Base-by-base conservation (phyloP, 1,284 basidiomycete genomes). In the Naganishia cerealis region DNA sequence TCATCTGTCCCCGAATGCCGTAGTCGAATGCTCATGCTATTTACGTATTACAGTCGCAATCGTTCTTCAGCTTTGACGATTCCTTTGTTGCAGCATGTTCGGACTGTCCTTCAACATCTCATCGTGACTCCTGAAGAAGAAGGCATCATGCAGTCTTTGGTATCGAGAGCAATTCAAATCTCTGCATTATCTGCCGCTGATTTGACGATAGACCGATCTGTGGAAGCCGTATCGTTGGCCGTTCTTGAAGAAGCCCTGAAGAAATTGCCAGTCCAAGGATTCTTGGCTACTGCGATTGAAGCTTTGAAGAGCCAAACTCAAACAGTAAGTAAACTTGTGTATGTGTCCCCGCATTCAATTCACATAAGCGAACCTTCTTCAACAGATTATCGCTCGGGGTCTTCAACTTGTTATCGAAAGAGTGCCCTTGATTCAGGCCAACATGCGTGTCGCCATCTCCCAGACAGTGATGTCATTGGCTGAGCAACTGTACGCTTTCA, bases 401-500 rank as follows among this genome's bases (percentile, higher is more conserved):
- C 77, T 82, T 52, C 76, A 77, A 46, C 82, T 93, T 5, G 79
- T 94, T 26, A 82, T 84, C 8, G 84, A 87, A 48, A 86, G 90
- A 33, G 79, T 94, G 1, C 83, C 85, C 0, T 81, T 85, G 18
- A 83, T 94, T 67, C 82, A 87, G 6, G 80, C 84, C 15, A 82
- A 83, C n/a, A 80, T 86, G 39, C 86, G 92, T 26, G 79, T 81
- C 57, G 82, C 82, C 33, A 81, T 86, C 48, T 63, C 83, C 84
- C 3, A 76, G 78, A 24, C 72, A 81, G 59, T 77, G 71, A 75
- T 12, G 73, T 78, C n/a, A 67, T 72, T 39, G 86, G 85, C 0
- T 73, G 90, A 65, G 77, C 82, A 6, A 83, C 85, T 18, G 77
- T 94, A 52, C 79, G 85, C 8, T 83, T 87, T 24, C 81, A 92